Conservation (phyloP, 2,329 filamentous ascomycete genomes). For the Dryadomyces quercus-mongolicae region DNA sequence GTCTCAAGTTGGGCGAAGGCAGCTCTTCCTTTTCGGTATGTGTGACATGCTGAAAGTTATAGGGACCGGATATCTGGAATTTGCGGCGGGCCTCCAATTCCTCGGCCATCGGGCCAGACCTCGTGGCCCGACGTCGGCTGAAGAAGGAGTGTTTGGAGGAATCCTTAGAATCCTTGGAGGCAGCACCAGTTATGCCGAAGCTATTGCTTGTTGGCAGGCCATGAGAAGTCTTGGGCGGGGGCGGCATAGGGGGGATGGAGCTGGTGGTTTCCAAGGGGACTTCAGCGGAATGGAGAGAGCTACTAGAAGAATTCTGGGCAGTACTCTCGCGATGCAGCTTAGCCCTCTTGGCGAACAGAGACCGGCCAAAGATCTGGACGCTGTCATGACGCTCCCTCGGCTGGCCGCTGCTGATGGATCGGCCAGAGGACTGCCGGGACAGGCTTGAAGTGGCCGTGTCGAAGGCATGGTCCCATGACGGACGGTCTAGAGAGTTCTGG, state of each 20-base stretch:
- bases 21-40: slow-evolving; percentile 41
- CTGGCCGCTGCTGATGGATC: slow-evolving; percentile 40
- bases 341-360: slow-evolving; percentile 43
- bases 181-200: not conserved
- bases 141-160: slow-evolving; percentile 39
- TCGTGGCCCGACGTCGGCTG: slow-evolving; percentile 31
- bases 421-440: slow-evolving; percentile 43
- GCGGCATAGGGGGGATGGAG: slow-evolving; percentile 4
- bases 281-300: slow-evolving; percentile 37
- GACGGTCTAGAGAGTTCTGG: slow-evolving; percentile 27
- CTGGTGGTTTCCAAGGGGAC: slow-evolving; percentile 19
- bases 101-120: slow-evolving; percentile 18
- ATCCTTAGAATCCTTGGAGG: slow-evolving; percentile 20
- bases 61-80: slow-evolving; percentile 48
- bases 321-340: slow-evolving; percentile 40
- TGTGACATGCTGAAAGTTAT: slow-evolving; percentile 55
- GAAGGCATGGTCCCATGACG: slow-evolving; percentile 36
- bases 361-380: slow-evolving; percentile 45
- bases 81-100: slow-evolving; percentile 22
- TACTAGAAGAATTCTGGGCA: slow-evolving; percentile 32
- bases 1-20: slow-evolving; percentile 21
- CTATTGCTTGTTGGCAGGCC: slow-evolving; percentile 13
- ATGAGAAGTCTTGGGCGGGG: slow-evolving; percentile 16
- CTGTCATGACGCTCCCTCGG: slow-evolving; percentile 45
- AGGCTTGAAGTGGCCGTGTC: slow-evolving; percentile 24